Evolutionary conservation across 108 stramenopile genomes (phyloP), one percentile per base, ranked within the genome.

Genomic region (Cyclotella cryptica): DNA sequence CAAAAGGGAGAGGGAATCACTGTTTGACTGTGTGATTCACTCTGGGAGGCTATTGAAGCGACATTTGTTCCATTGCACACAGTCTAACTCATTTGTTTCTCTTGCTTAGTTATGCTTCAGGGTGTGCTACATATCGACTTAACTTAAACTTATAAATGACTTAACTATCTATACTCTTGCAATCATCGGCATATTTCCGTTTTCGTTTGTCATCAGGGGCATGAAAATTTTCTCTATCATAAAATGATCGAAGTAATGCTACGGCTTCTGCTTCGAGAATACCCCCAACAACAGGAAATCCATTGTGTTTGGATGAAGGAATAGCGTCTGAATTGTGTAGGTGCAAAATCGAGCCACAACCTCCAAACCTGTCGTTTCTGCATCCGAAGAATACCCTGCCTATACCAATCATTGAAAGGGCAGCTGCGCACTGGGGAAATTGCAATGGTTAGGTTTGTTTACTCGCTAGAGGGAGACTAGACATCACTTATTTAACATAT

Each of bases 161-260:
- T 35, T 35, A 35, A 35, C 47, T 49, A 49, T 49, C 47, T 49
- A 1, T 49, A 17, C n/a, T 17, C 18, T n/a, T 9, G n/a, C 47
- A 39, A 30, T 79, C 73, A 15, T 45, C 72, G 5, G 46, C 26
- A 30, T 41, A 8, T 61, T 85, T 85, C 9, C 71, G 42, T 65
- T 84, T 88, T 52, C 92, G 83, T 26, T 91, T 90, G 1, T 88
- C 85, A 74, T 91, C 90, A 22, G 94, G 94, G 1, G 92, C 92
- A 81, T 95, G 92, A 66, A 88, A 88, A 75, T 95, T 93, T 73
- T 95, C 94, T 67, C 91, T 80, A 54, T 92, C 84, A 53, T 95
- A 95, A 82, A 95, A 95, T 0, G 88, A 92, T 27, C 92, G 92
- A 21, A 95, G 74, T 43, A 95, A 69, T 63, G 46, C 17, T 22